phyloP scores from a whole-genome alignment of 1,284 basidiomycete genomes.

The Malassezia sp. region DNA sequence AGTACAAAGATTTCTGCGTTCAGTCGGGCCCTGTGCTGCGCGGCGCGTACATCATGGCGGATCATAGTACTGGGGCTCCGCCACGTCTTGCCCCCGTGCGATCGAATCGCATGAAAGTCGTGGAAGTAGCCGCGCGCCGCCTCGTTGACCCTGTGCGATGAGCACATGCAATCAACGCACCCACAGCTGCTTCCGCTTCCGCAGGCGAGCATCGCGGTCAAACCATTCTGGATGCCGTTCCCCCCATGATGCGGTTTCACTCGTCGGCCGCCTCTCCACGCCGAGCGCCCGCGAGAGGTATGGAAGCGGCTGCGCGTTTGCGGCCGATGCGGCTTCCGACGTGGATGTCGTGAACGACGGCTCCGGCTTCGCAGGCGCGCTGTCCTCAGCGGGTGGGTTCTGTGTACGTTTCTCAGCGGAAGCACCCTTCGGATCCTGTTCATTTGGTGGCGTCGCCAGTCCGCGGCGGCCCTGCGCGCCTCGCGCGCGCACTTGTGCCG shows the following conservation, averaged over 20 bases:
- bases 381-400: too few species aligned
- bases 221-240: constrained; percentile 61
- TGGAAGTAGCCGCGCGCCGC: constrained; percentile 79
- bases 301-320: constrained; percentile 48
- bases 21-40: background rate
- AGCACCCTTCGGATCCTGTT: too few species aligned
- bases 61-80: constrained; percentile 79
- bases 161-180: constrained; percentile 53
- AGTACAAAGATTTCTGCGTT: constrained; percentile 57
- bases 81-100: constrained; percentile 88
- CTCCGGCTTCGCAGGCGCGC: too few species aligned
- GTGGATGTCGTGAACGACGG: constrained; percentile 11
- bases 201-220: constrained; percentile 49
- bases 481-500: too few species aligned
- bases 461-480: too few species aligned
- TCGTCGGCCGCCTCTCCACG: constrained; percentile 54
- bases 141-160: constrained; percentile 60
- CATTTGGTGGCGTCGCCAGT: too few species aligned
- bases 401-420: too few species aligned
- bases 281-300: constrained; percentile 65
- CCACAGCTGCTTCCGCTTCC: constrained; percentile 48
- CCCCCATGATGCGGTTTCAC: constrained; percentile 56
- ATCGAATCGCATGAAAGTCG: constrained; percentile 69
- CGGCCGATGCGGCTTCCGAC: constrained; percentile 6
- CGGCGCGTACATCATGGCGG: constrained; percentile 24